phyloP scores from a whole-genome alignment of 2,329 filamentous ascomycete genomes.

The Drechslerella dactyloides region DNA sequence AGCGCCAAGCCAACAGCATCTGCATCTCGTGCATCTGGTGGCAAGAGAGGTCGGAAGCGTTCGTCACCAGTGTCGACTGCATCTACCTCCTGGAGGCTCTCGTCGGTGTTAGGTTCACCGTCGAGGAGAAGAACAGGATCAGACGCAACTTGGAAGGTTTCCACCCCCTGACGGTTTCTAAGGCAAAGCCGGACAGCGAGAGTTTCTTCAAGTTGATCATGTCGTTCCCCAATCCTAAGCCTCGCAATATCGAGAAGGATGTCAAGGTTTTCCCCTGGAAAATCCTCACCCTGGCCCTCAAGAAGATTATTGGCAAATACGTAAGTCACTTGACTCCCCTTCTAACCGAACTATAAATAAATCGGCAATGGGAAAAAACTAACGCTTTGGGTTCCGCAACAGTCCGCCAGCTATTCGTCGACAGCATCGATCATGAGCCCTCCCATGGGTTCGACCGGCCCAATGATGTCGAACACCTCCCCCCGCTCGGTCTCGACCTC shows the following conservation, averaged over 20 bases:
- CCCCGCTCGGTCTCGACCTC: conserved; percentile 45
- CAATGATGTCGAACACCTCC: conserved; percentile 44
- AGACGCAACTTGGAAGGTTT: conserved; percentile 94
- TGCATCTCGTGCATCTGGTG: conserved; percentile 98
- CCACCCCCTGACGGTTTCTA: conserved; percentile 89
- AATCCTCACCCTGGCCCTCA: conserved; percentile 80
- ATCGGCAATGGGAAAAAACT: conserved; percentile 54
- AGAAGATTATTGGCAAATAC: conserved; percentile 99
- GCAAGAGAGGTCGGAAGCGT: conserved; percentile 89
- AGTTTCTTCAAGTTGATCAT: conserved; percentile 99
- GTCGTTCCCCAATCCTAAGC: conserved; percentile 93
- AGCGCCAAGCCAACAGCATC: conserved; percentile 81
- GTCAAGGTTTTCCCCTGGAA: conserved; percentile 99
- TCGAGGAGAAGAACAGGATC: conserved; percentile 98
- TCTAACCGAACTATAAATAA: background rate
- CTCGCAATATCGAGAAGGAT: conserved; percentile 97
- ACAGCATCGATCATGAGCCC: conserved; percentile 61
- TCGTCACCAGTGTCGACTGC: conserved; percentile 94
- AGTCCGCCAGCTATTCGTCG: conserved; percentile 74
- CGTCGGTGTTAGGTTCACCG: conserved; percentile 83
- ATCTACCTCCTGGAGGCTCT: conserved; percentile 93
- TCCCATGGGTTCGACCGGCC: conserved; percentile 42
- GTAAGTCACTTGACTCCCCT: conserved; percentile 61
- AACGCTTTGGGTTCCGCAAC: conserved; percentile 56
- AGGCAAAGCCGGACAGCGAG: conserved; percentile 88